phyloP scores from a whole-genome alignment of 192 early-diverging fungal species.

The Neocallimastix lanati region DNA sequence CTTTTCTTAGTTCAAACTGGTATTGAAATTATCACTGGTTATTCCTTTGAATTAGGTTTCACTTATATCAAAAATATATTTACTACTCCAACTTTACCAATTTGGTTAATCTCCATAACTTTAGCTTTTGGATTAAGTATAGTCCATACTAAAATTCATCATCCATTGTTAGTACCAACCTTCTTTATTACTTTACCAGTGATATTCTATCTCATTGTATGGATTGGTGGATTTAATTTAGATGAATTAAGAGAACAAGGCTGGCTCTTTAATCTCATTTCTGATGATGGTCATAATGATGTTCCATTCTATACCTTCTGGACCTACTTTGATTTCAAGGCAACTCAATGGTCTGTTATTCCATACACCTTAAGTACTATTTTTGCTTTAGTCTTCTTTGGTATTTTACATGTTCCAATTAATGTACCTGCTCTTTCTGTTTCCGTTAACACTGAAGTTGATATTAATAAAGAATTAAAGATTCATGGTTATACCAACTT shows the following conservation, averaged over 20 bases:
- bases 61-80: conserved; percentile 48
- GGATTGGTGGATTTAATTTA: conserved; percentile 35
- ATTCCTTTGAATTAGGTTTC: conserved; percentile 39
- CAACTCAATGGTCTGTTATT: conserved; percentile 18
- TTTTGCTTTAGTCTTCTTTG: conserved; percentile 4
- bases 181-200: conserved; percentile 74
- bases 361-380: conserved; percentile 6
- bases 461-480: conserved; percentile 79
- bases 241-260: conserved; percentile 28
- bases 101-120: conserved; percentile 54
- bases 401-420: conserved; percentile 91
- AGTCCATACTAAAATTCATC: conserved; percentile 42
- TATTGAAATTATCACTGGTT: conserved; percentile 62
- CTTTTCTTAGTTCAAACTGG: conserved; percentile 86
- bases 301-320: conserved; percentile 81
- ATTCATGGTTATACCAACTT: conserved; percentile 85
- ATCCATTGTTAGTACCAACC: conserved; percentile 69
- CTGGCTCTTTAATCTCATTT: background rate
- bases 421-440: conserved; percentile 88
- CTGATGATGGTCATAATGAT: conserved; percentile 24
- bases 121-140: conserved; percentile 23
- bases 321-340: conserved; percentile 41
- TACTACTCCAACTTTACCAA: conserved; percentile 34
- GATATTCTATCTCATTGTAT: conserved; percentile 52
- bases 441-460: conserved; percentile 69